A percentile compares a stretch with the other conserved stretches of the same genome.
These are phyloP conservation scores for Daedaleopsis sinensis DNA, from an alignment of 768 basidiomycete genomes.

Conservation along the genomic window DNA sequence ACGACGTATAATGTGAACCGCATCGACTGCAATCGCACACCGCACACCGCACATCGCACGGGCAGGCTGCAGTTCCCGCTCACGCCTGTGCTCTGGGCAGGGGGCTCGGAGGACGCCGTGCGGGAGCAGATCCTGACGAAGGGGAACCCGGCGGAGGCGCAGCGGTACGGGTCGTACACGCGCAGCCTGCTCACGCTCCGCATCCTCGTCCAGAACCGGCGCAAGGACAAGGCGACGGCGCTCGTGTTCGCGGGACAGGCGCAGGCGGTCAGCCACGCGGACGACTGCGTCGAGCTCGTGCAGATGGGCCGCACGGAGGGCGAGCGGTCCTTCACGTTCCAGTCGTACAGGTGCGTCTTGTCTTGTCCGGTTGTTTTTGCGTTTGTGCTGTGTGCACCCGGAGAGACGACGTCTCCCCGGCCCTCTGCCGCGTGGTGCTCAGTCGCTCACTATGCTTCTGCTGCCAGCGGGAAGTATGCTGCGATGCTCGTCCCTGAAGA, in stretches of 20 bases:
- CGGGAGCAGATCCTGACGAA: background rate
- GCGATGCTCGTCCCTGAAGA: conserved; percentile 1
- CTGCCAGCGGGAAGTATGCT: background rate
- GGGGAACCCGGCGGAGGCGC: background rate
- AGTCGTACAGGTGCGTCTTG: background rate
- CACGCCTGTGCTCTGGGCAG: background rate
- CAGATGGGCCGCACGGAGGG: background rate
- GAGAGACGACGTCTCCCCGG: background rate
- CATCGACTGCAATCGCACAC: no score
- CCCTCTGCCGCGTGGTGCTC: background rate
- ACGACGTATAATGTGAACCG: no score
- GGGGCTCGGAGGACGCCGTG: background rate
- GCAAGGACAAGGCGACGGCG: conserved; percentile 8
- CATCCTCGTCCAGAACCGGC: conserved; percentile 14
- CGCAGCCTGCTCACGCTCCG: conserved; percentile 4
- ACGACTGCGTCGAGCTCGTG: background rate
- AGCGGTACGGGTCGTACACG: background rate
- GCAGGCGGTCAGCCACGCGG: conserved; percentile 6
- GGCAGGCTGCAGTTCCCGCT: background rate
- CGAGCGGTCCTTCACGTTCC: conserved; percentile 1
- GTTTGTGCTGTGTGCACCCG: background rate
- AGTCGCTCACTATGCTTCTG: background rate
- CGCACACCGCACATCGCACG: background rate
- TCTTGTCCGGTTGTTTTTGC: no score
- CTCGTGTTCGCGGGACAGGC: conserved; percentile 3